phyloP scores from a whole-genome alignment of 495 filamentous ascomycete genomes.

The Achaetomiella virescens region DNA sequence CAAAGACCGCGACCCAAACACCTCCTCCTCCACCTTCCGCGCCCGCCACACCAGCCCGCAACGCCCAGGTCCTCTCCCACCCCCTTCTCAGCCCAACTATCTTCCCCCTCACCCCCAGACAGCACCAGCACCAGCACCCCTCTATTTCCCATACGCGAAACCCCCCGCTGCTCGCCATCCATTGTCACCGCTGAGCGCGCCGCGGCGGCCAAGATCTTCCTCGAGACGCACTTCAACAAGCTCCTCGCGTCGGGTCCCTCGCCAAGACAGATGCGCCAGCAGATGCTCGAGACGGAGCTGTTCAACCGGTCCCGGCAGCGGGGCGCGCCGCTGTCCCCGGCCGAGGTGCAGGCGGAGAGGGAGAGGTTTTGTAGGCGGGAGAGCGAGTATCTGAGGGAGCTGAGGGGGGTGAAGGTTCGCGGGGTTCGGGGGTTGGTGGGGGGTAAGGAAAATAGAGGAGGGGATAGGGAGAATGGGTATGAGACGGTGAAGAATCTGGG shows the following conservation, averaged over 20 bases:
- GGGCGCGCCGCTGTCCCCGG: constrained; percentile 40
- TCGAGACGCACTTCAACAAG: constrained; percentile 76
- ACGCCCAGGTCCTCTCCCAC: not conserved
- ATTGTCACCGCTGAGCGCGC: constrained; percentile 71
- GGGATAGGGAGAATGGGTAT: constrained; percentile 40
- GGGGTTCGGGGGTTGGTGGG: constrained; percentile 39
- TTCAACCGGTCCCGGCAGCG: constrained; percentile 27
- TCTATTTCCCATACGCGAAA: constrained; percentile 39
- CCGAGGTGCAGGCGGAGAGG: constrained; percentile 51
- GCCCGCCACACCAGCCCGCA: not conserved
- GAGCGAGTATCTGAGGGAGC: constrained; percentile 68
- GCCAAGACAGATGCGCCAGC: constrained; percentile 59
- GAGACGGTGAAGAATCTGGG: constrained; percentile 81
- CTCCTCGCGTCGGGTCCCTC: constrained; percentile 41
- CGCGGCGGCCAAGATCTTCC: constrained; percentile 74
- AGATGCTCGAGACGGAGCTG: constrained; percentile 60
- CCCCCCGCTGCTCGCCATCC: constrained; percentile 45
- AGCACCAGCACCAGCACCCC: constrained; percentile 26
- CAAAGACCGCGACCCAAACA: constrained; percentile 8
- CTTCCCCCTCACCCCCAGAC: not conserved
- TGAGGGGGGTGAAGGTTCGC: constrained; percentile 58
- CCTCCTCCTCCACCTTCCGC: not conserved
- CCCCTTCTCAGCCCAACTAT: too few species aligned
- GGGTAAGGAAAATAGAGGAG: constrained; percentile 22
- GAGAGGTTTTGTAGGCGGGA: constrained; percentile 59